Conservation (phyloP, 1,139 yeast species). For the Kurtzmaniella quercitrusa region DNA sequence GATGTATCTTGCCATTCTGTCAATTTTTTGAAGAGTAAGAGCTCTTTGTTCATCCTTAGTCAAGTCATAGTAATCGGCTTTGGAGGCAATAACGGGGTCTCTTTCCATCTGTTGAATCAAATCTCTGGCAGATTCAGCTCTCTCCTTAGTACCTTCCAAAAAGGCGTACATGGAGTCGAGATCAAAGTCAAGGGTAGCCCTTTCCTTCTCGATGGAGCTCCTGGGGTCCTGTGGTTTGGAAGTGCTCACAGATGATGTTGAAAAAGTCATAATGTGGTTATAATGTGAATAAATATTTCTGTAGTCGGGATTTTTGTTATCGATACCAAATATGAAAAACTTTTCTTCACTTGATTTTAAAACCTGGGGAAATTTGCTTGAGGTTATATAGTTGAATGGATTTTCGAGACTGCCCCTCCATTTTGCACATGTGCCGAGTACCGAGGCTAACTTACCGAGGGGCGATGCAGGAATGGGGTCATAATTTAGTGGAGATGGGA, state of each 20-base stretch:
- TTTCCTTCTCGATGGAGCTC: conserved; percentile 28
- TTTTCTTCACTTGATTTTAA: neutral
- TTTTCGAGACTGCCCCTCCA: conserved; percentile 3
- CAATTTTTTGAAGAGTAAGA: conserved; percentile 31
- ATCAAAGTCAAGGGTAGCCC: conserved; percentile 26
- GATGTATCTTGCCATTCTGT: conserved; percentile 34
- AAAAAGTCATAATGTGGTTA: neutral
- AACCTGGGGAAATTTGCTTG: conserved; percentile 5
- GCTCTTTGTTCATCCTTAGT: conserved; percentile 34
- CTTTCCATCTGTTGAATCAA: conserved; percentile 39
- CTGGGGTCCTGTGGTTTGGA: conserved; percentile 33
- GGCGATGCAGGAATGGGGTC: conserved; percentile 6
- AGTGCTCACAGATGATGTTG: conserved; percentile 12
- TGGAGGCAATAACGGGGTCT: conserved; percentile 37
- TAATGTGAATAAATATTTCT: neutral
- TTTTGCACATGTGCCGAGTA: conserved; percentile 8
- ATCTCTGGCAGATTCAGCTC: conserved; percentile 24
- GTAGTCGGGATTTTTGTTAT: neutral
- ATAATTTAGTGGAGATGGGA: neutral
- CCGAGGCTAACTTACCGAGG: conserved; percentile 9
- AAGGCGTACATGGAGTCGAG: conserved; percentile 35
- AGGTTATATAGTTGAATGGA: neutral
- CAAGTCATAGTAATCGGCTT: conserved; percentile 33
- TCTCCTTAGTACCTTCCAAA: conserved; percentile 35
- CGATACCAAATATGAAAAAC: neutral